A percentile compares a stretch with the other conserved stretches of the same genome.
phyloP scores from a whole-genome alignment of 208 protist genomes.

The Entamoeba invadens region DNA sequence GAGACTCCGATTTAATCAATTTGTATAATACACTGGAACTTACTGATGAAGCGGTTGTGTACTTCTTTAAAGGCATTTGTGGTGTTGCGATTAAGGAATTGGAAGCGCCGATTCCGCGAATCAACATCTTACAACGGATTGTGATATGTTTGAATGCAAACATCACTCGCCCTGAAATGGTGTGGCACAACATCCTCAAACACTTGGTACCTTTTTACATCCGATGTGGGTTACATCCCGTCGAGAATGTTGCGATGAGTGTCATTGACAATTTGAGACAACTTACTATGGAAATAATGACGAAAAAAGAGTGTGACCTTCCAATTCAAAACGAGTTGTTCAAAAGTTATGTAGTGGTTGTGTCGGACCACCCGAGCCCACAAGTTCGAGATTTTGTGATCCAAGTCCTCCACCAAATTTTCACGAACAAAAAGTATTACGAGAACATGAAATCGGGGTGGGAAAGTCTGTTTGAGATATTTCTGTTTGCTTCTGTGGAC shows the following conservation, averaged over 20 bases:
- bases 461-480: background rate
- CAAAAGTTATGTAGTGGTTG: background rate
- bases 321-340: background rate
- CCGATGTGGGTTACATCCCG: background rate
- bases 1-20: background rate
- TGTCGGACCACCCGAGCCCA: background rate
- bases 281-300: background rate
- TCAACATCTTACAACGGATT: background rate
- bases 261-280: background rate
- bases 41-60: background rate
- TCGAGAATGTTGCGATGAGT: background rate
- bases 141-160: background rate
- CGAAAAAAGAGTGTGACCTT: background rate
- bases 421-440: background rate
- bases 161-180: background rate
- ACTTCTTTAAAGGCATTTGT: background rate
- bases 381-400: background rate
- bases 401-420: background rate
- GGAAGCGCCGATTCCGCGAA: background rate
- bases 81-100: background rate
- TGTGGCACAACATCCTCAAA: background rate
- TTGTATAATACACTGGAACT: background rate
- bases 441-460: background rate
- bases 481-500: background rate
- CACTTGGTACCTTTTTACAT: background rate